A percentile compares a stretch with the other conserved stretches of the same genome.
phyloP scores from a whole-genome alignment of 495 filamentous ascomycete genomes.

The Podospora anserina region DNA sequence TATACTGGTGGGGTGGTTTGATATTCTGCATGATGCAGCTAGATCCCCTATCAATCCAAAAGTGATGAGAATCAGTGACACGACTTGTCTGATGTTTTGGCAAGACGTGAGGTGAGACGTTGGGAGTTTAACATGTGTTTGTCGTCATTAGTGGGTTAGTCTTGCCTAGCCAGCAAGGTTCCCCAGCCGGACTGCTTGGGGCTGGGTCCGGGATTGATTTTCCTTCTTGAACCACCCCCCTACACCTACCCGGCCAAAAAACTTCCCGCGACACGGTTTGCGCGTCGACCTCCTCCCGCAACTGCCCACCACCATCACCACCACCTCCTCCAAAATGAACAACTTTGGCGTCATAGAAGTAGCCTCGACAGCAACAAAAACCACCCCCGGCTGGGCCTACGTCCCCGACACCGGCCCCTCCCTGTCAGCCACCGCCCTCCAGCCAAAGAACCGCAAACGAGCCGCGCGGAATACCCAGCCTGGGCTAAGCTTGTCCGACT shows the following conservation, averaged over 20 bases:
- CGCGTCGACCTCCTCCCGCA: background rate
- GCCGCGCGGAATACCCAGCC: slow-evolving; percentile 50
- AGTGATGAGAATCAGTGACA: background rate
- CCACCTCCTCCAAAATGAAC: slow-evolving; percentile 36
- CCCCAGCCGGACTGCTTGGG: background rate
- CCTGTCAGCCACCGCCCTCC: slow-evolving; percentile 51
- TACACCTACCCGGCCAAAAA: slow-evolving; percentile 5
- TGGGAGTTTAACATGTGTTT: background rate
- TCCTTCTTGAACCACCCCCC: background rate
- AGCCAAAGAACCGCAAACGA: slow-evolving; percentile 56
- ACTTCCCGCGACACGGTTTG: slow-evolving; percentile 5
- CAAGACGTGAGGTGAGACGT: background rate
- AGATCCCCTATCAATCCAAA: background rate
- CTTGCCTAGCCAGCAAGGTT: slow-evolving; percentile 2
- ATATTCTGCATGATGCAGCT: background rate
- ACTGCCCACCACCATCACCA: no score
- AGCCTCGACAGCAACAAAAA: slow-evolving; percentile 60
- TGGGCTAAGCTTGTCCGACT: slow-evolving; percentile 58
- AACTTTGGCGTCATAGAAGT: slow-evolving; percentile 70
- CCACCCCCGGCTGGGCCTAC: slow-evolving; percentile 83
- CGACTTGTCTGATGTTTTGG: background rate
- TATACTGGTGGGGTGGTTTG: no score
- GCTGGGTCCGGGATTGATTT: background rate
- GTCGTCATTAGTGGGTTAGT: background rate
- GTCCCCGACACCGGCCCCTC: slow-evolving; percentile 68